Base-by-base conservation (phyloP, 371 early-diverging fungal genomes). In the Mortierella sp. region DNA sequence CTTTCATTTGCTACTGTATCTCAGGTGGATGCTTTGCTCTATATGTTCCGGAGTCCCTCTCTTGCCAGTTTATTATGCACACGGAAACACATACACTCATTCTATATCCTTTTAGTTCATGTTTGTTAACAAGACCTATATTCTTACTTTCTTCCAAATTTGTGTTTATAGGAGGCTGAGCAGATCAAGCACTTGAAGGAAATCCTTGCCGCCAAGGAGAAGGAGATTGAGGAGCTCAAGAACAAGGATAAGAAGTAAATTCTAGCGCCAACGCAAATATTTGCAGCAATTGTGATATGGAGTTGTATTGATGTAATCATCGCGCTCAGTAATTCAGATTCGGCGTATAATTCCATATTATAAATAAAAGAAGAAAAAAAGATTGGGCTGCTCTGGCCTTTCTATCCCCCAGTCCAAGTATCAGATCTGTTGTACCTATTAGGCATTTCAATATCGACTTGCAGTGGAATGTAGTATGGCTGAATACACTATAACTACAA, bases 191-290 rank as follows among this genome's bases (percentile, higher is more conserved):
- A 69, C 40, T 49, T 77, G 56, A 53, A 37, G 15, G 73, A 78
- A 65, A 59, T 45, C 26, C 73, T 78, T 47, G 79, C 79, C 34
- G n/a, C 61, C 59, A 72, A 68, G 70, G 73, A 78, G 51, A 69
- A 69, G 73, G 79, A 78, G 73, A 53, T 78, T 43, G 70, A 47
- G 37, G 78, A 68, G 7, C 72, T 78, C 69, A 78, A 73, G 79
- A 69, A 72, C 69, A 64, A 67, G 47, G 26, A 3, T 40, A 72
- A 74, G 62, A 70, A 71, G 65, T 74, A 74, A 74, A 73, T 32
- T n/a, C 29, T 13, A 26, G 15, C 42, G 17, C n/a, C 57, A 32
- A 57, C n/a, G n/a, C 34, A 15, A 1, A 32, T 9, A 9, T 13
- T 28, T 53, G 2, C 17, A 23, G 28, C 53, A 5, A 13, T 53